phyloP scores from a whole-genome alignment of 2,329 filamentous ascomycete species.

The Sclerotiophoma versabilis region DNA sequence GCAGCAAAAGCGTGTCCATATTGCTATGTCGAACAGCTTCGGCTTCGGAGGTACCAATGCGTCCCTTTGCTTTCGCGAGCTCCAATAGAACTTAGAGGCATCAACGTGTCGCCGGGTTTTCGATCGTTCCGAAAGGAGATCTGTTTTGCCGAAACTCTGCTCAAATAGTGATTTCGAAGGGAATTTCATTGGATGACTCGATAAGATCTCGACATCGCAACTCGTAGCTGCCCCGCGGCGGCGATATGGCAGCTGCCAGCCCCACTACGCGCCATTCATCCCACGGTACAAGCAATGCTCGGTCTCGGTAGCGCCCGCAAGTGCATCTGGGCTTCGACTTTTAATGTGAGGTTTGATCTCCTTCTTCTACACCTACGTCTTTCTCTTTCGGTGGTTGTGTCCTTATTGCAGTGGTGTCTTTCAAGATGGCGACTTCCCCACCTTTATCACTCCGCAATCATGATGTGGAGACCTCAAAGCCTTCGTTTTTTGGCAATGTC shows the following conservation, averaged over 20 bases:
- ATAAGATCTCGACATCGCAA: slow-evolving; percentile 25
- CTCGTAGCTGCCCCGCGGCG: slow-evolving; percentile 25
- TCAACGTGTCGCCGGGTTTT: not conserved
- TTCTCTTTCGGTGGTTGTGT: not conserved
- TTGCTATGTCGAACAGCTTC: slow-evolving; percentile 93
- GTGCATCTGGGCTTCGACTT: not conserved
- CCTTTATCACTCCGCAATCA: not conserved
- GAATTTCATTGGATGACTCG: not conserved
- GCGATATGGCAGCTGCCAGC: slow-evolving; percentile 14
- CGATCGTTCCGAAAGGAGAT: not conserved
- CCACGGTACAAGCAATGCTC: slow-evolving; percentile 16
- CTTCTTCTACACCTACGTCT: not conserved
- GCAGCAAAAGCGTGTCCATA: slow-evolving; percentile 73
- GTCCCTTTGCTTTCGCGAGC: slow-evolving; percentile 75
- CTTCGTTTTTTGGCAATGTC: slow-evolving; percentile 30
- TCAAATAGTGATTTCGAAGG: not conserved
- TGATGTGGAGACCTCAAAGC: slow-evolving; percentile 3
- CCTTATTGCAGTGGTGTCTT: not conserved
- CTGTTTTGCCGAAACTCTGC: not conserved
- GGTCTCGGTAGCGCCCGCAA: slow-evolving; percentile 7
- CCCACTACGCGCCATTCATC: slow-evolving; percentile 25
- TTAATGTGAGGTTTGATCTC: not conserved
- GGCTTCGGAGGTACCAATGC: slow-evolving; percentile 98
- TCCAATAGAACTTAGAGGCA: slow-evolving; percentile 25
- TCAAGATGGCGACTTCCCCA: not conserved